A percentile compares a stretch with the other conserved stretches of the same genome.
These are phyloP conservation scores for Musa beccarii DNA, from an alignment of 176 grass and related monocot species.

Conservation along the genomic window DNA sequence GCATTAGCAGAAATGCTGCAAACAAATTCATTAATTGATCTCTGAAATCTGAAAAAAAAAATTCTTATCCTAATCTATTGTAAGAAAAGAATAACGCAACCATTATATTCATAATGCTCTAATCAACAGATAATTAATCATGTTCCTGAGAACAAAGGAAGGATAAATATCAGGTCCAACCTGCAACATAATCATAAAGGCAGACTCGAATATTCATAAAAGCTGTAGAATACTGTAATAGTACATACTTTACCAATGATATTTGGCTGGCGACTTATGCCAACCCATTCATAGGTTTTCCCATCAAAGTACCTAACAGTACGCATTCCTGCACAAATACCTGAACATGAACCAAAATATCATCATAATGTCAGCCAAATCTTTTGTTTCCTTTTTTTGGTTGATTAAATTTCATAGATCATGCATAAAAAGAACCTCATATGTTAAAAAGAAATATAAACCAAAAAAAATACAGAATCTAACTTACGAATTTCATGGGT, in stretches of 20 bases:
- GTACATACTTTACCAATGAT: slow-evolving; percentile 78
- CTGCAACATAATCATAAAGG: not conserved
- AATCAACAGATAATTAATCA: no score
- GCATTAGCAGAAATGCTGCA: no score
- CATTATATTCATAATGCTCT: no score
- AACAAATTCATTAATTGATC: no score
- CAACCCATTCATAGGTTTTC: slow-evolving; percentile 91
- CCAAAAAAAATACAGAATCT: not conserved
- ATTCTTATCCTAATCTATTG: no score
- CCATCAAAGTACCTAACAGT: slow-evolving; percentile 88
- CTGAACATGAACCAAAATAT: slow-evolving; percentile 38
- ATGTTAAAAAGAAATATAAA: not conserved
- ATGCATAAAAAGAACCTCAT: not conserved
- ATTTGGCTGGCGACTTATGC: slow-evolving; percentile 80
- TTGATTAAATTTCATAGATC: not conserved
- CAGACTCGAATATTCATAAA: slow-evolving; percentile 13
- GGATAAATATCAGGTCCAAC: no score
- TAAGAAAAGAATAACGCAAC: no score
- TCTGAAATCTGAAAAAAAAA: no score
- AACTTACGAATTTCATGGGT: not conserved
- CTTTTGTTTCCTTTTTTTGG: not conserved
- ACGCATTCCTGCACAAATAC: slow-evolving; percentile 97
- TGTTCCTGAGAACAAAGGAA: no score
- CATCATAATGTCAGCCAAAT: not conserved
- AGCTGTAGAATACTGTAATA: not conserved